These are phyloP conservation scores for Venturiaceae sp. DNA, from an alignment of 2,329 filamentous ascomycete species.

Conservation along the genomic window DNA sequence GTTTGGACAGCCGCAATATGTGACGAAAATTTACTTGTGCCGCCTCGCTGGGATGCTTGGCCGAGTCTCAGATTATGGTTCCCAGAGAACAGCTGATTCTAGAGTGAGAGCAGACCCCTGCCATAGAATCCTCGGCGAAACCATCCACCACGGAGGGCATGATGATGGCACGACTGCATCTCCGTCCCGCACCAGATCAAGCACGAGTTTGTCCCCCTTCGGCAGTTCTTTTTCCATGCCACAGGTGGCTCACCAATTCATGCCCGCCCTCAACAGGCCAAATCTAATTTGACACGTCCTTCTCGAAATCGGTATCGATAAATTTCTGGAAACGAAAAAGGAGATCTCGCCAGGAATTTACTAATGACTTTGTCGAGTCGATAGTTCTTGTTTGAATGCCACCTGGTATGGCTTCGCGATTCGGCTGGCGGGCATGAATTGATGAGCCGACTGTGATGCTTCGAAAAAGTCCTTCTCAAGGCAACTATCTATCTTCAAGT, in stretches of 20 bases:
- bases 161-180: neutral
- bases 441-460: too few species aligned
- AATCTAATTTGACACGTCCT: too few species aligned
- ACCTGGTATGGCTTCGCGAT: too few species aligned
- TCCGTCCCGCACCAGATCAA: neutral
- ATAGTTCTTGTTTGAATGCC: too few species aligned
- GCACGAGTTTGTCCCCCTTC: neutral
- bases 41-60: neutral
- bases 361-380: too few species aligned
- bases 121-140: neutral
- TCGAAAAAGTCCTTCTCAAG: neutral
- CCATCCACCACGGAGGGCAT: neutral
- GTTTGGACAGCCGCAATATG: too few species aligned
- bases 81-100: neutral
- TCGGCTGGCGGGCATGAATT: too few species aligned
- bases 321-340: too few species aligned
- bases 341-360: too few species aligned
- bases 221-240: neutral
- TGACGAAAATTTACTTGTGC: neutral
- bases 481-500: neutral
- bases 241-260: too few species aligned
- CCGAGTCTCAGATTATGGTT: neutral
- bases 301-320: too few species aligned
- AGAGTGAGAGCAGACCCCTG: neutral
- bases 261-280: too few species aligned